Base-by-base conservation (phyloP, 2,329 filamentous ascomycete species). In the Bipolaris sorokiniana region DNA sequence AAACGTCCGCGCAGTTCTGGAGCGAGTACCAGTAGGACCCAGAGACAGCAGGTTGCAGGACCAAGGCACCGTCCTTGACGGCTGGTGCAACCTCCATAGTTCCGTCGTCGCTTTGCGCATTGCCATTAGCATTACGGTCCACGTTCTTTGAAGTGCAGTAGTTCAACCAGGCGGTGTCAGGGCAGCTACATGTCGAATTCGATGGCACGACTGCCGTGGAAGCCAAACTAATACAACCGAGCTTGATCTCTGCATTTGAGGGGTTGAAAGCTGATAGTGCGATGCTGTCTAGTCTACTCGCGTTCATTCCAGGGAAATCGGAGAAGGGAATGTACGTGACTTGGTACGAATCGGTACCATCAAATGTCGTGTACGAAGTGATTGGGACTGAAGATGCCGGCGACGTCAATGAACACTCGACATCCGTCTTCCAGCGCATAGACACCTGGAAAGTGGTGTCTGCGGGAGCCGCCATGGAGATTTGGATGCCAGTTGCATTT, bases 11-110 rank as follows among this genome's bases (percentile, higher is more conserved):
- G 6, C 54, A 57, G 38, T 48, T 54, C 9, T 57, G 54, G 2
- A 57, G 45, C 38, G 54, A 57, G 54, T 57, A 57, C 54, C 54
- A 57, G 9, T 57, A 57, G 1, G 54, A 57, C 18, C 54, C 54
- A 9, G 54, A 45, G 2, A 57, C 7, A 10, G 28, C 36, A 11
- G 54, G 54, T 38, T 57, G 54, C 3, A 57, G 45, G 3, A 54
- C 49, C 3, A 57, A 15, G 28, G 49, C 54, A 3, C 50, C 50
- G 5, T 57, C n/a, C 1, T 22, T 45, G 15, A 57, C 36, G 11
- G 31, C 11, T 2, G 54, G 54, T 10, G 50, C 50, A 10, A 37
- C 23, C 7, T 38, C 49, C 54, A 57, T 57, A 9, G 54, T 57
- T 7, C 54, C 54, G 38, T 57, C 54, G 33, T 57, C 54, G 44